phyloP scores from a whole-genome alignment of 768 basidiomycete species.

The Rubroboletus pulcherrimus region DNA sequence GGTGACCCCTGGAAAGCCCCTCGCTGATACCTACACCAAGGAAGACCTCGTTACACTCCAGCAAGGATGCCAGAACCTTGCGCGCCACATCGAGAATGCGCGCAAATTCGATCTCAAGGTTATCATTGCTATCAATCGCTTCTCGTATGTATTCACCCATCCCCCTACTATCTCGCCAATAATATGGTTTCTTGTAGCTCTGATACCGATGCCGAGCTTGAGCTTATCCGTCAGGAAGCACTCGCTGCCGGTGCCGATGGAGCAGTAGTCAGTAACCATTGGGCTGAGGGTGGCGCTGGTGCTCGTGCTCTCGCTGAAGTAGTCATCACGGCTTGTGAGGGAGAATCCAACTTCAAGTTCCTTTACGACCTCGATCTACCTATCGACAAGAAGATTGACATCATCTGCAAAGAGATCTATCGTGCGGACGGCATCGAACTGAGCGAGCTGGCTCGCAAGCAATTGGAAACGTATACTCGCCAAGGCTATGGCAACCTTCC shows the following conservation, averaged over 20 bases:
- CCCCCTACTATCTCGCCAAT: background rate
- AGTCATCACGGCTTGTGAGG: conserved; percentile 83
- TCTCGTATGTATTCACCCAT: conserved; percentile 60
- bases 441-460: conserved; percentile 77
- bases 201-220: conserved; percentile 87
- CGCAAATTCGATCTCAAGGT: conserved; percentile 97
- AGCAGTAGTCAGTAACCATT: conserved; percentile 94
- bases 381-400: conserved; percentile 84
- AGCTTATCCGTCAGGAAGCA: conserved; percentile 75
- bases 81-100: conserved; percentile 90
- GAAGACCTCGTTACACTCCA: conserved; percentile 88
- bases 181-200: conserved; percentile 44
- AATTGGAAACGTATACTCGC: conserved; percentile 86
- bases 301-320: conserved; percentile 89
- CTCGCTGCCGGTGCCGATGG: conserved; percentile 88
- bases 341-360: conserved; percentile 83
- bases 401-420: conserved; percentile 89
- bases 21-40: conserved; percentile 90
- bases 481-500: conserved; percentile 82
- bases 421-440: conserved; percentile 89
- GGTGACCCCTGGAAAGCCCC: conserved; percentile 91
- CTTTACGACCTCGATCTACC: conserved; percentile 83
- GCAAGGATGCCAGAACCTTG: conserved; percentile 90
- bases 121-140: conserved; percentile 92
- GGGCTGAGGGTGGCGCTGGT: conserved; percentile 93